phyloP scores from a whole-genome alignment of 306 rosid species.

The Geum urbanum region DNA sequence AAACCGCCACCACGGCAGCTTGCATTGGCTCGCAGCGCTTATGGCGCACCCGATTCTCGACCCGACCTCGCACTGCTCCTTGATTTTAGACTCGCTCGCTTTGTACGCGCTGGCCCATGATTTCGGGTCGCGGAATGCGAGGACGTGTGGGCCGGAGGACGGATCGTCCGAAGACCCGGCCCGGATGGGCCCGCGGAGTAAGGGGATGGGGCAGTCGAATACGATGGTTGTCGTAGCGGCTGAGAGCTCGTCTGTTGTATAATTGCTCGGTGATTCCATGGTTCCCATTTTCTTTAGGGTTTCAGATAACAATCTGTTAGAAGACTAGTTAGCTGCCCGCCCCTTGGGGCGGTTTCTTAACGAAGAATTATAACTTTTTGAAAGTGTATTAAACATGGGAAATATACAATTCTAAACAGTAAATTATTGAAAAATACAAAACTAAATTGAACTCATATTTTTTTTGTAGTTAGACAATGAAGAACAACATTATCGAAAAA shows the following conservation, averaged over 20 bases:
- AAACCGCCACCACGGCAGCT: constrained; percentile 78
- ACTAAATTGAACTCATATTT: no score
- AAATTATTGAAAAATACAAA: no score
- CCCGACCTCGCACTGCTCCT: constrained; percentile 64
- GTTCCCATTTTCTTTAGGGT: constrained; percentile 30
- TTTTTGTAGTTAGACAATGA: no score
- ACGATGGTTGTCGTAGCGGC: constrained; percentile 46
- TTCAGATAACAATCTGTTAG: not conserved
- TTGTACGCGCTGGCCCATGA: constrained; percentile 36
- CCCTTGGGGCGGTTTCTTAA: no score
- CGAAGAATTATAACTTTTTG: no score
- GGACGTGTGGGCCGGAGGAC: no score
- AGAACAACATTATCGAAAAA: no score
- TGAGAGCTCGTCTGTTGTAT: constrained; percentile 41
- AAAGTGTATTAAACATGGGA: no score
- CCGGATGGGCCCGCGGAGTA: constrained; percentile 60
- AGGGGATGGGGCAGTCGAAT: constrained; percentile 55
- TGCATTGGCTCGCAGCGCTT: constrained; percentile 41
- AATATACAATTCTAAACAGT: no score
- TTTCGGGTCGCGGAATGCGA: no score
- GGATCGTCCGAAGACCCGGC: constrained; percentile 32
- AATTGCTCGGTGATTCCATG: constrained; percentile 12
- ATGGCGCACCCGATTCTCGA: constrained; percentile 62
- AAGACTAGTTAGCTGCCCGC: no score
- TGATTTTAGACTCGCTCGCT: constrained; percentile 50